Conservation (phyloP, 495 filamentous ascomycete genomes). For the Darksidea phi region DNA sequence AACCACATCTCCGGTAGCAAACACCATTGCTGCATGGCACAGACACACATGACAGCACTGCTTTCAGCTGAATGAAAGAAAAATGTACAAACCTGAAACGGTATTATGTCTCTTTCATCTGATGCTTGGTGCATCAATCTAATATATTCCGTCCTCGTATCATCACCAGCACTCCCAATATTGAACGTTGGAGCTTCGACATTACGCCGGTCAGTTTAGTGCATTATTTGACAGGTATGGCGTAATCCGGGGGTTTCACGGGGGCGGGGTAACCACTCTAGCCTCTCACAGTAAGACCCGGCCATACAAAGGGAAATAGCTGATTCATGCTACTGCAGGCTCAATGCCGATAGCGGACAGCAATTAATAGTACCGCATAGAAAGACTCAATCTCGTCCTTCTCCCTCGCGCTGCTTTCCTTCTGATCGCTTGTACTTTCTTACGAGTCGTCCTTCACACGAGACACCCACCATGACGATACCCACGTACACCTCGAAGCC, state of each 20-base stretch:
- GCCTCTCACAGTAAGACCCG: slow-evolving; percentile 4
- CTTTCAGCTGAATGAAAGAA: too few relatives aligned
- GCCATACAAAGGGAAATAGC: slow-evolving; percentile 12
- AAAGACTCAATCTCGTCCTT: slow-evolving; percentile 2
- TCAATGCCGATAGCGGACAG: slow-evolving; percentile 23
- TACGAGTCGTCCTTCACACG: not conserved
- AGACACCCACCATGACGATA: slow-evolving; percentile 20
- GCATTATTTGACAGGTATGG: slow-evolving; percentile 1
- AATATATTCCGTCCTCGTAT: too few relatives aligned
- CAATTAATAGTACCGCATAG: not conserved
- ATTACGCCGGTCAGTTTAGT: too few relatives aligned
- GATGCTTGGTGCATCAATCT: too few relatives aligned
- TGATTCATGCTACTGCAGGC: slow-evolving; percentile 18
- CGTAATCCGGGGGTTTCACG: slow-evolving; percentile 30
- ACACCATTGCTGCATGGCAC: too few relatives aligned
- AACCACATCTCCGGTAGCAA: too few relatives aligned
- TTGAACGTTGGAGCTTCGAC: too few relatives aligned
- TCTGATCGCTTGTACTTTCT: slow-evolving; percentile 1
- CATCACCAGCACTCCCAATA: too few relatives aligned
- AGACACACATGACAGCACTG: too few relatives aligned
- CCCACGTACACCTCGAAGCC: slow-evolving; percentile 43
- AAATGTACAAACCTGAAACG: too few relatives aligned
- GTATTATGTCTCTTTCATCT: too few relatives aligned
- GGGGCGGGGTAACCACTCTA: slow-evolving; percentile 32
- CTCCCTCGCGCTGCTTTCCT: not conserved